Conservation (phyloP, 345 rosid species). For the Brassica nigra region DNA sequence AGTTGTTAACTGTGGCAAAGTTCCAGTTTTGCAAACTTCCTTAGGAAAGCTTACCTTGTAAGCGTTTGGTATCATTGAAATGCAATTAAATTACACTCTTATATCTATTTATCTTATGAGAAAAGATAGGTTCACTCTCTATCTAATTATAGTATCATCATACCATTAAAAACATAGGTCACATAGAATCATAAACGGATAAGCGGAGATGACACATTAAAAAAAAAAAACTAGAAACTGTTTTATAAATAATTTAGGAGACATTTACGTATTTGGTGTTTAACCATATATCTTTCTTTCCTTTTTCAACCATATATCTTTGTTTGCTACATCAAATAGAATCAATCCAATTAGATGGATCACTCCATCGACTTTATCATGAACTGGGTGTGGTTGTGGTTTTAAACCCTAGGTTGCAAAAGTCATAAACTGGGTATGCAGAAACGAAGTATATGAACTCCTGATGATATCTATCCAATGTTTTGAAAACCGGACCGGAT, state of each 20-base stretch:
- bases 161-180: neutral
- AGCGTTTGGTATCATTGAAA: neutral
- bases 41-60: neutral
- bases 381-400: neutral
- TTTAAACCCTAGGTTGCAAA: neutral
- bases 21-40: neutral
- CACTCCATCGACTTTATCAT: neutral
- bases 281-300: neutral
- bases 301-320: no score
- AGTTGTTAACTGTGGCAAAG: neutral
- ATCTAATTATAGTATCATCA: neutral
- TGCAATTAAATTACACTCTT: neutral
- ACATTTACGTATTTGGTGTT: neutral
- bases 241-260: neutral
- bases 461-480: no score
- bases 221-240: neutral
- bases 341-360: neutral
- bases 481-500: no score
- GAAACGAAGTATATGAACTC: neutral
- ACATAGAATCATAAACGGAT: neutral
- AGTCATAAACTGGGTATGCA: neutral
- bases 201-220: neutral
- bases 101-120: neutral
- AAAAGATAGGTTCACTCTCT: neutral
- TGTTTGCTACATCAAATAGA: neutral